Conservation (phyloP, 1,139 yeast genomes). For the Zygoascus sp. region DNA sequence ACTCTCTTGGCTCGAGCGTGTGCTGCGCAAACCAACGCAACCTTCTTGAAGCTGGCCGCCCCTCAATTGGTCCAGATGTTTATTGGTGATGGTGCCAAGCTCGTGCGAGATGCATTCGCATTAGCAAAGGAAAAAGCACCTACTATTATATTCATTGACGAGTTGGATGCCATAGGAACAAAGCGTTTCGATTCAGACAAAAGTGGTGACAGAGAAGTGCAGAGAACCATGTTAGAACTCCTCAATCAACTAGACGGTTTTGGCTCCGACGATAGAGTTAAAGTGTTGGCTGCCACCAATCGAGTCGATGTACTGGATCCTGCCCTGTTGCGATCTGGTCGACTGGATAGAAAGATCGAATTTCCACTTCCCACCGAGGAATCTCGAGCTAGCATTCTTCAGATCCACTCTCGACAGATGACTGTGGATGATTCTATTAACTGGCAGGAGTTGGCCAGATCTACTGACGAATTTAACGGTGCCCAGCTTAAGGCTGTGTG, state of each 20-base stretch:
- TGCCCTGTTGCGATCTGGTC: slow-evolving; percentile 92
- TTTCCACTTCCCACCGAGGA: slow-evolving; percentile 97
- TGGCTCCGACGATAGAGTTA: slow-evolving; percentile 96
- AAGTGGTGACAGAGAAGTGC: slow-evolving; percentile 97
- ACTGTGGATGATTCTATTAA: slow-evolving; percentile 89
- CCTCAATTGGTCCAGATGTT: slow-evolving; percentile 99
- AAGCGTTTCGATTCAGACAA: slow-evolving; percentile 97
- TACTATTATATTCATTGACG: slow-evolving; percentile 94
- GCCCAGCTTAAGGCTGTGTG: slow-evolving; percentile 98
- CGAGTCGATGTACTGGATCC: slow-evolving; percentile 98
- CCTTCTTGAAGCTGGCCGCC: slow-evolving; percentile 92
- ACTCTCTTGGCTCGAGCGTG: slow-evolving; percentile 96
- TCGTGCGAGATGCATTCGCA: slow-evolving; percentile 98
- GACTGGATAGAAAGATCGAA: slow-evolving; percentile 95
- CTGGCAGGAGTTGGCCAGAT: slow-evolving; percentile 97
- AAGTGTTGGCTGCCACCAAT: slow-evolving; percentile 96
- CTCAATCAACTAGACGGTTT: slow-evolving; percentile 97
- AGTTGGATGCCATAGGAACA: slow-evolving; percentile 97
- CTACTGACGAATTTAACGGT: slow-evolving; percentile 97
- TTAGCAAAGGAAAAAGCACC: slow-evolving; percentile 98
- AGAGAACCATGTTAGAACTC: slow-evolving; percentile 96
- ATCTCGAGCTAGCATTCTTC: slow-evolving; percentile 92
- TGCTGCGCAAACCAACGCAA: slow-evolving; percentile 99
- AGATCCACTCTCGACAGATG: slow-evolving; percentile 95
- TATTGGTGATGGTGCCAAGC: slow-evolving; percentile 98